Evolutionary conservation across 202 grass and related monocot species (phyloP).

Genomic region (Miscanthus sacchariflorus): DNA sequence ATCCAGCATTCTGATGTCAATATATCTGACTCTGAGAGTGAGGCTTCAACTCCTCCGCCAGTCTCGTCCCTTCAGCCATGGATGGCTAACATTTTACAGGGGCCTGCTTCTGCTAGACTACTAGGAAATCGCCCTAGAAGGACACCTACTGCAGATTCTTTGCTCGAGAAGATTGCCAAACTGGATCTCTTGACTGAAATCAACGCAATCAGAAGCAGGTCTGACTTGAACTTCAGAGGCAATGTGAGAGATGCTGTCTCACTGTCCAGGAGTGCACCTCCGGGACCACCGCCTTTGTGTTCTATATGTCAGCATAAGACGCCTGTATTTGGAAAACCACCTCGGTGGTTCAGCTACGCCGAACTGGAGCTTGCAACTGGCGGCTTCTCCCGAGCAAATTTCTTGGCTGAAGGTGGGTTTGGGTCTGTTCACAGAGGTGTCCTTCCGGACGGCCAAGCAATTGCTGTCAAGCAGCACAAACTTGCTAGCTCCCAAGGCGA

Average conservation of each 20-base stretch:
- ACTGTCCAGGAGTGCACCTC: conserved; percentile 67
- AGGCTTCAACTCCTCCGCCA: conserved; percentile 52
- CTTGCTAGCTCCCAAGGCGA: conserved; percentile 94
- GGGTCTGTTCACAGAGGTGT: conserved; percentile 92
- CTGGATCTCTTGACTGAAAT: conserved; percentile 69
- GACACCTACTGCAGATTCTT: conserved; percentile 62
- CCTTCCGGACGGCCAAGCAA: conserved; percentile 84
- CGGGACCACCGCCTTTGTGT: conserved; percentile 87
- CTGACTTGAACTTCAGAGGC: conserved; percentile 82
- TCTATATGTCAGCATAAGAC: conserved; percentile 97
- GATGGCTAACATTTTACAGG: conserved; percentile 72
- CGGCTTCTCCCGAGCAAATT: conserved; percentile 86
- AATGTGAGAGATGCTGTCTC: conserved; percentile 80
- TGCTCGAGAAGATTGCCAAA: conserved; percentile 78
- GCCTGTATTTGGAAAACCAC: conserved; percentile 89
- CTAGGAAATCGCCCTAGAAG: conserved; percentile 43
- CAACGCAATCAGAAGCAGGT: conserved; percentile 68
- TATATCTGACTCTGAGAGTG: conserved; percentile 67
- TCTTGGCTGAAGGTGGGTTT: conserved; percentile 92
- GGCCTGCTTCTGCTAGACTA: conserved; percentile 27
- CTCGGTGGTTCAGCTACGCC: conserved; percentile 86
- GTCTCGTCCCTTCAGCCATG: conserved; percentile 69
- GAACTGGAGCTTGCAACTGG: conserved; percentile 86
- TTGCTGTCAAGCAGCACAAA: conserved; percentile 94
- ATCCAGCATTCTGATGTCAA: conserved; percentile 44